phyloP scores from a whole-genome alignment of 1,139 yeast species.

The Magnusiomyces starmeri region DNA sequence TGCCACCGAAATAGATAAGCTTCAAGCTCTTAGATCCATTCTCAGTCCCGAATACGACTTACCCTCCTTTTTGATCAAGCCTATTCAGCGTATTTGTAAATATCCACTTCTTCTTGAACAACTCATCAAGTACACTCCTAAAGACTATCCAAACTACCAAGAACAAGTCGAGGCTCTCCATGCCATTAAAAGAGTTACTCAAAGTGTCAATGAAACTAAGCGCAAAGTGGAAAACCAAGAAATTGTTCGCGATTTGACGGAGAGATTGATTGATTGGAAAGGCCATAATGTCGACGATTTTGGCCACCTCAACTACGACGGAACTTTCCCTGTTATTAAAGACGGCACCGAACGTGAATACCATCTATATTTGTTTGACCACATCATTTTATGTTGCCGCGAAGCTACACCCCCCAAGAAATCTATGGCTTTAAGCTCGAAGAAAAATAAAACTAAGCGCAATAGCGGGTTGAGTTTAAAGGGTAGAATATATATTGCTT shows the following conservation, averaged over 20 bases:
- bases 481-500: conserved; percentile 38
- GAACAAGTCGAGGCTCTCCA: conserved; percentile 66
- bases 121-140: conserved; percentile 57
- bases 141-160: conserved; percentile 48
- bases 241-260: conserved; percentile 57
- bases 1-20: conserved; percentile 50
- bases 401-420: conserved; percentile 35
- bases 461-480: conserved; percentile 32
- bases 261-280: conserved; percentile 83
- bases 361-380: conserved; percentile 82
- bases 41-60: conserved; percentile 85
- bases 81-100: conserved; percentile 90
- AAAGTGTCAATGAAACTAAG: conserved; percentile 87
- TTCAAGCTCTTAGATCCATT: conserved; percentile 50
- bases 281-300: conserved; percentile 80
- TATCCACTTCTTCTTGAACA: conserved; percentile 80
- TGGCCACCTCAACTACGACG: conserved; percentile 79
- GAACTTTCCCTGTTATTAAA: conserved; percentile 65
- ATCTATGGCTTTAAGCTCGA: conserved; percentile 27
- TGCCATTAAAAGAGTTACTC: conserved; percentile 69
- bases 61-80: conserved; percentile 84
- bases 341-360: conserved; percentile 80
- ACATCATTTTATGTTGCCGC: conserved; percentile 72
- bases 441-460: conserved; percentile 24
- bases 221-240: conserved; percentile 84